Evolutionary conservation across 2,329 filamentous ascomycete genomes (phyloP).

Genomic region (Stylonectria norvegica): DNA sequence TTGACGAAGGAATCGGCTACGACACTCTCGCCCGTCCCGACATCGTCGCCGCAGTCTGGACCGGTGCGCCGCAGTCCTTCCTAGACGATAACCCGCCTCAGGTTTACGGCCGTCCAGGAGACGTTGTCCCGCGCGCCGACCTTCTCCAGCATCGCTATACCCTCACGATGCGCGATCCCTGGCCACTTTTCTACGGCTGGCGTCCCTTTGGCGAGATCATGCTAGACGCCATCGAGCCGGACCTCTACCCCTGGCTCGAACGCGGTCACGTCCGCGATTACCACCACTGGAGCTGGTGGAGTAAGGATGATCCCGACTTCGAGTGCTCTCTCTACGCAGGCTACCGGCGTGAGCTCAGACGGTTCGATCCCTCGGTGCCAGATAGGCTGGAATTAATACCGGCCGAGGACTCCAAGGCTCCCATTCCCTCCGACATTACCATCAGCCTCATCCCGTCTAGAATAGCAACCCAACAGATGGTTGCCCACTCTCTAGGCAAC

Average conservation of each 20-base stretch:
- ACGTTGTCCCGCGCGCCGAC: slow-evolving; percentile 16
- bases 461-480: slow-evolving; percentile 24
- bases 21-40: slow-evolving; percentile 26
- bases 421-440: slow-evolving; percentile 15
- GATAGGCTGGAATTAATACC: slow-evolving; percentile 19
- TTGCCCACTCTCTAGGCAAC: slow-evolving; percentile 24
- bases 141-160: slow-evolving; percentile 26
- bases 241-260: slow-evolving; percentile 28
- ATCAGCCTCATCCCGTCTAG: slow-evolving; percentile 18
- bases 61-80: slow-evolving; percentile 23
- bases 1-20: slow-evolving; percentile 23
- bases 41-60: slow-evolving; percentile 26
- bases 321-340: slow-evolving; percentile 14
- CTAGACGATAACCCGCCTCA: slow-evolving; percentile 14
- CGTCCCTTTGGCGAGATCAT: slow-evolving; percentile 21
- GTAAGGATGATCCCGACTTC: slow-evolving; percentile 16
- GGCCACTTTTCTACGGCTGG: slow-evolving; percentile 28
- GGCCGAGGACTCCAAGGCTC: slow-evolving; percentile 7
- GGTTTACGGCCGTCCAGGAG: slow-evolving; percentile 14
- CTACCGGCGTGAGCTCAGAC: slow-evolving; percentile 19
- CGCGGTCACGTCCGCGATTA: slow-evolving; percentile 23
- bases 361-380: slow-evolving; percentile 10
- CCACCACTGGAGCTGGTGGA: slow-evolving; percentile 26
- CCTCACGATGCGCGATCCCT: slow-evolving; percentile 25
- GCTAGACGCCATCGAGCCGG: slow-evolving; percentile 21